Base-by-base conservation (phyloP, 2,329 filamentous ascomycete species). In the Pestalotiopsis sp. region DNA sequence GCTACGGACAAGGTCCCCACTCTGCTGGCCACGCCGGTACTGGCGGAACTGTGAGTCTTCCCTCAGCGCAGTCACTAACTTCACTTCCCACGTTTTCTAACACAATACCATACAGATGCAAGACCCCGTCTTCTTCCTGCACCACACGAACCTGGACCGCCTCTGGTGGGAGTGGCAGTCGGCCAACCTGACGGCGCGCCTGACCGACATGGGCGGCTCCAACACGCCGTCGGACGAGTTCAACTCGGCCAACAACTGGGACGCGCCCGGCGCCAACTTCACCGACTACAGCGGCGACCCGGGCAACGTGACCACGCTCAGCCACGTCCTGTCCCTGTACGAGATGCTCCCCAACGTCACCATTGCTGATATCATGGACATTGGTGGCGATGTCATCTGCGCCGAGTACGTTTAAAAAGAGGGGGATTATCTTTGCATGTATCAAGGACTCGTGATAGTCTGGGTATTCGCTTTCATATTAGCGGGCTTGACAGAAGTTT, bases 261-360 rank as follows among this genome's bases (percentile, higher is more conserved):
- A 17, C 4, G 49, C n/a, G 9, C 70, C 45, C n/a, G 68, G 39
- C 49, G 65, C n/a, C 39, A 69, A 41, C 69, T 70, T 70, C 20
- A 69, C 65, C 38, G 52, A 72, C 45, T 71, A 71, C 63, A 70
- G 70, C 27, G 66, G 66, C 13, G 70, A 72, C 12, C 17, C 52
- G 12, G 62, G 17, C 62, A 65, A 65, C 62, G 62, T 65, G 7
- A 65, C 62, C 17, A 65, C 62, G 12, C 41, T 65, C 2, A 65
- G 12, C 4, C 62, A 65, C n/a, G 36, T 65, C 6, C 25, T 65
- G 14, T 65, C 38, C 20, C 45, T 65, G 62, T 45, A 45, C 20
- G 62, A 65, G n/a, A 45, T 65, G 38, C 13, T 52, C 4, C 78
- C 77, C 75, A 82, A 84, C 4, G 82, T 81, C 31, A 78, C 68